Evolutionary conservation across 192 early-diverging fungal species (phyloP).

Genomic region (Rhizophagus prolifer): DNA sequence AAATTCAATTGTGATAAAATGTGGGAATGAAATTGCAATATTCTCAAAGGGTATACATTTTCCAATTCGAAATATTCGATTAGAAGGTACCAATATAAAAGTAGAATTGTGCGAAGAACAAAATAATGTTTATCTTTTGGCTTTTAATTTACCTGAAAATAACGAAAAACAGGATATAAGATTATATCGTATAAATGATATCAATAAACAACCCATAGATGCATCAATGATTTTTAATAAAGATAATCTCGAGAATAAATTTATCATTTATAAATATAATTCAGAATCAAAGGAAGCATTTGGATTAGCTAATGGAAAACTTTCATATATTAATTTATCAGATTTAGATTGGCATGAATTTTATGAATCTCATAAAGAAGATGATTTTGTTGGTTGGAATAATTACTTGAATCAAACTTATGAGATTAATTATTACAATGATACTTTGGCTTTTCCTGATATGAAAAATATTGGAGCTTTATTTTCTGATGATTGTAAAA

Average conservation of each 20-base stretch:
- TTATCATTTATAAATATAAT: not conserved
- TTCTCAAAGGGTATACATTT: not conserved
- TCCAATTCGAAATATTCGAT: not conserved
- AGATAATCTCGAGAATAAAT: not conserved
- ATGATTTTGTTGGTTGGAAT: not conserved
- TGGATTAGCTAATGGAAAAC: not conserved
- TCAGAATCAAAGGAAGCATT: not conserved
- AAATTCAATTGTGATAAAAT: not conserved
- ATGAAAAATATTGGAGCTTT: not conserved
- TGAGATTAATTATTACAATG: not conserved
- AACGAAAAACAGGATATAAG: not conserved
- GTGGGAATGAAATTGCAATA: not conserved
- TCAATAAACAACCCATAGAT: not conserved
- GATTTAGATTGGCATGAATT: not conserved
- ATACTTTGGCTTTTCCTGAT: not conserved
- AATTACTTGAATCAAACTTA: not conserved
- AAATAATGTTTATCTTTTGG: not conserved
- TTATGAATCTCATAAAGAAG: not conserved
- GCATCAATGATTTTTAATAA: not conserved
- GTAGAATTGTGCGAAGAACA: not conserved
- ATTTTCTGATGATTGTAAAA: not conserved
- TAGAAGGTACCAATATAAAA: not conserved
- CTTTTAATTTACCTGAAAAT: not conserved
- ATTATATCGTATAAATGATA: not conserved
- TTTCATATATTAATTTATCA: not conserved